Conservation (phyloP, 73 alveolate species). For the Paramecium sonneborni region DNA sequence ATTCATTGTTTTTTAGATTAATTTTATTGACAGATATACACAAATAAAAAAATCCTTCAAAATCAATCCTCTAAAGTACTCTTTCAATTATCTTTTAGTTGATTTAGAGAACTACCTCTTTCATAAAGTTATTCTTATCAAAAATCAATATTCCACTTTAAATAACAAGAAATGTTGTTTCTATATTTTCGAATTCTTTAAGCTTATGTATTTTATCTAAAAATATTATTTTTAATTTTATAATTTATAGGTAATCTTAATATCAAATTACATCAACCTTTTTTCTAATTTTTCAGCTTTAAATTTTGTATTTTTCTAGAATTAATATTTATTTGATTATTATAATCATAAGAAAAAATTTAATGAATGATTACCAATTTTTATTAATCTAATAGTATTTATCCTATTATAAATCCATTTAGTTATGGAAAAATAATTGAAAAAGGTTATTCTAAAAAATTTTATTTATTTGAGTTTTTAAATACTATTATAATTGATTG, state of each 20-base stretch:
- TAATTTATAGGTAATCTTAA: neutral
- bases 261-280: neutral
- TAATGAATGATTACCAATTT: neutral
- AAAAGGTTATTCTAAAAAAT: no score
- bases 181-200: neutral
- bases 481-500: no score
- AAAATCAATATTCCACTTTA: neutral
- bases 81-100: neutral
- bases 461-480: no score
- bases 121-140: no score
- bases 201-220: neutral
- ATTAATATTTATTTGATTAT: neutral
- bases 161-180: neutral
- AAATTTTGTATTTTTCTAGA: neutral
- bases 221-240: neutral
- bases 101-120: neutral
- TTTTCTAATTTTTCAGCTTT: neutral
- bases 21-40: neutral
- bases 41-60: neutral
- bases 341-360: neutral
- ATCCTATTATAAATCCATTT: no score
- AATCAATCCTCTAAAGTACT: neutral
- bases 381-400: no score
- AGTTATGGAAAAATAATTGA: no score
- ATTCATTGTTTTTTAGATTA: neutral